Base-by-base conservation (phyloP, 768 basidiomycete genomes). In the Trametes villosa region DNA sequence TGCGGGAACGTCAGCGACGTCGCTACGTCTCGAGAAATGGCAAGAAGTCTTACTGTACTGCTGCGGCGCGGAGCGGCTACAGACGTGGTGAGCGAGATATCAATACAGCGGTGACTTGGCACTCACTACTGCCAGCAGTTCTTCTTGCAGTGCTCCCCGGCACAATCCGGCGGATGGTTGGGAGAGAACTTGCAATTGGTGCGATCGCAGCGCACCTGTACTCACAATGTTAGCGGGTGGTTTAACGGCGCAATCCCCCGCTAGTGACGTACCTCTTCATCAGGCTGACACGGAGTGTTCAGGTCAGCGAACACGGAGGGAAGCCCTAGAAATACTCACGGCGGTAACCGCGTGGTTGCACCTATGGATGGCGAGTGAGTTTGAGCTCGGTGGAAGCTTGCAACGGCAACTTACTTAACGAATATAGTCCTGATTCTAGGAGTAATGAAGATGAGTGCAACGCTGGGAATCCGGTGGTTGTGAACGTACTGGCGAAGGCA, bases 151-250 rank as follows among this genome's bases (percentile, higher is more conserved):
- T 30, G 30, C 0, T 81, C 81, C 8, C 70, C 76, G 0, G 59
- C 68, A 53, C 84, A 85, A 34, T 67, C 70, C 1, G 58, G 57
- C 0, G 82, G 81, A 62, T 86, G 86, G 53, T 71, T 75, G 0
- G 83, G 78, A 51, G 85, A 86, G 67, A 86, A 85, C 57, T 74
- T 83, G 72, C 86, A 87, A 45, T 72, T 74, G 31, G 64, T 61
- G 56, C 70, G 75, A 12, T 78, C 74, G 70, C 85, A 86, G 40
- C 67, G 60, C 42, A 84, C 70, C 85, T 86, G 68, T 38, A n/a
- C 26, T n/a, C 7, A 5, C 2, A 22, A 26, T 48, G 60, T 49
- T 26, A 36, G 20, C 34, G 26, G 29, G 24, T 15, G 11, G 3
- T 24, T 2, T 51, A 8, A 13, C 22, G 22, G 13, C 5, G 9